Conservation (phyloP, 2,329 filamentous ascomycete species). For the Knufia petricola region DNA sequence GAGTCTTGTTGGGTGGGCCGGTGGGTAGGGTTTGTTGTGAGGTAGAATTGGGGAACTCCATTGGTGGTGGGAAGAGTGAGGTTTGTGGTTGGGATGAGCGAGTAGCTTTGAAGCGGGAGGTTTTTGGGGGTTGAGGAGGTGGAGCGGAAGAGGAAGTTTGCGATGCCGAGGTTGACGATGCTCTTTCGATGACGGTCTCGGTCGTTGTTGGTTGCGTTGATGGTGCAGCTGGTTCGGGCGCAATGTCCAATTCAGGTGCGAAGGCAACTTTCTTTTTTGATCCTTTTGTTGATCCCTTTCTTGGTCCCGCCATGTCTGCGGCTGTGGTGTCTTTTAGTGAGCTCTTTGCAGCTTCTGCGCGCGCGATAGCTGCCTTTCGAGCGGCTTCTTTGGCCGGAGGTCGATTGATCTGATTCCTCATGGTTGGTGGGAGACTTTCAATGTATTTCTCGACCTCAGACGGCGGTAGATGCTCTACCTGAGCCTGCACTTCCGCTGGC, state of each 20-base stretch:
- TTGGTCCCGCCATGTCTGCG: background rate
- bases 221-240: conserved; percentile 24
- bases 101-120: conserved; percentile 22
- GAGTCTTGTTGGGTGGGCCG: conserved; percentile 27
- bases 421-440: conserved; percentile 27
- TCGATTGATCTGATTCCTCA: conserved; percentile 26
- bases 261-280: conserved; percentile 71
- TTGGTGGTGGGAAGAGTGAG: conserved; percentile 29
- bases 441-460: conserved; percentile 8
- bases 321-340: conserved; percentile 3
- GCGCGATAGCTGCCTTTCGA: conserved; percentile 19
- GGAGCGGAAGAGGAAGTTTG: conserved; percentile 9
- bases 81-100: conserved; percentile 13
- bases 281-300: conserved; percentile 25
- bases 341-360: conserved; percentile 15
- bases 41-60: conserved; percentile 23
- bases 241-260: conserved; percentile 63
- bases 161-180: conserved; percentile 25
- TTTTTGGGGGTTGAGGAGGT: conserved; percentile 22
- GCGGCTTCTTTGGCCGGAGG: conserved; percentile 23
- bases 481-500: conserved; percentile 4
- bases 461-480: background rate
- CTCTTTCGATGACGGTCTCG: conserved; percentile 38
- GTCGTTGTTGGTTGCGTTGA: conserved; percentile 15
- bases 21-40: conserved; percentile 18